These are phyloP conservation scores for Pseudopyrenochaeta lycopersici DNA, from an alignment of 2,329 filamentous ascomycete species.

Conservation along the genomic window DNA sequence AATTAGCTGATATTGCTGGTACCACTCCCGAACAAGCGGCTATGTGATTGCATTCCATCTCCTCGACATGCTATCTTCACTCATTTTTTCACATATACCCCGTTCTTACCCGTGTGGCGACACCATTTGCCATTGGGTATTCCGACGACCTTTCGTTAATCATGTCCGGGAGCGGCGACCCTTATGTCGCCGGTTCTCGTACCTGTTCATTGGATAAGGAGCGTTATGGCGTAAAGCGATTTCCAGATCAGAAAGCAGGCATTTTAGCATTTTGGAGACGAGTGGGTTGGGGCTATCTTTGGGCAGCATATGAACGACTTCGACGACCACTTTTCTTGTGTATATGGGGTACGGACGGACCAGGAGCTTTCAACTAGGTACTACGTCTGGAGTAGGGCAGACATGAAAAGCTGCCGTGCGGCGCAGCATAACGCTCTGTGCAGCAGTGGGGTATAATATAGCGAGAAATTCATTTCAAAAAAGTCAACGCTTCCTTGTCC, in stretches of 20 bases:
- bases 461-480: too few species aligned
- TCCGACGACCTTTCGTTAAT: too few species aligned
- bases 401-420: constrained; percentile 1
- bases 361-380: background rate
- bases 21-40: constrained; percentile 12
- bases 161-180: background rate
- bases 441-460: too few species aligned
- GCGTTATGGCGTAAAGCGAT: constrained; percentile 26
- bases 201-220: constrained; percentile 20
- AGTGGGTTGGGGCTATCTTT: constrained; percentile 1
- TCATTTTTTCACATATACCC: constrained; percentile 26
- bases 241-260: background rate
- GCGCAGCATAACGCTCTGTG: too few species aligned
- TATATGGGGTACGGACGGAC: constrained; percentile 18
- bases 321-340: constrained; percentile 19
- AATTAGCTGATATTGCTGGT: constrained; percentile 19
- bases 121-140: constrained; percentile 14
- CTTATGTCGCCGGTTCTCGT: background rate
- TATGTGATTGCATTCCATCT: background rate
- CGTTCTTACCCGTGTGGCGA: constrained; percentile 10
- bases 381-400: background rate
- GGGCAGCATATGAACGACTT: constrained; percentile 21
- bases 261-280: constrained; percentile 14
- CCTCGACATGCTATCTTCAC: background rate
- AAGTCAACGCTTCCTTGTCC: too few species aligned